Evolutionary conservation across 805 yeast species (phyloP).

Genomic region (Candida maesae): DNA sequence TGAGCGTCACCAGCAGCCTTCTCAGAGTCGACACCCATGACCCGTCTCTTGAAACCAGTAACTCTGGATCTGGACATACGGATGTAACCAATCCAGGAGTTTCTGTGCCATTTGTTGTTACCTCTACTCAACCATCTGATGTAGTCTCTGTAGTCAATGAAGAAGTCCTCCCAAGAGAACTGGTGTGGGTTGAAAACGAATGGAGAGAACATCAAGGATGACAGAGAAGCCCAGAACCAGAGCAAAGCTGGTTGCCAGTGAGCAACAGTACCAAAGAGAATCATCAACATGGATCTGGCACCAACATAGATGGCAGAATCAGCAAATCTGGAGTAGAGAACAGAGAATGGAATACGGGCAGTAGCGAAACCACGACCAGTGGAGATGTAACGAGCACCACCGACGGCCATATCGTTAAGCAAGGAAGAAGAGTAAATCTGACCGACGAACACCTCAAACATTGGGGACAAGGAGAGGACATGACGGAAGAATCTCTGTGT

Average conservation of each 20-base stretch:
- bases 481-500: conserved; percentile 67
- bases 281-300: conserved; percentile 69
- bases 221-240: conserved; percentile 96
- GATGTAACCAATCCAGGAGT: conserved; percentile 83
- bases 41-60: conserved; percentile 76
- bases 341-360: conserved; percentile 71
- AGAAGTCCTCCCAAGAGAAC: conserved; percentile 93
- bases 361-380: conserved; percentile 89
- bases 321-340: conserved; percentile 72
- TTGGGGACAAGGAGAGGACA: conserved; percentile 66
- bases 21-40: conserved; percentile 74
- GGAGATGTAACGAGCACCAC: conserved; percentile 85
- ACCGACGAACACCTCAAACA: conserved; percentile 81
- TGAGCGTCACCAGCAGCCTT: conserved; percentile 79
- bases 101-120: conserved; percentile 83
- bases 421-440: conserved; percentile 73
- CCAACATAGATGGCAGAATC: conserved; percentile 83
- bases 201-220: conserved; percentile 88
- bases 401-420: conserved; percentile 67
- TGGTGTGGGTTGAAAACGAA: conserved; percentile 97
- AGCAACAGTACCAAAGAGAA: conserved; percentile 68
- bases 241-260: conserved; percentile 91
- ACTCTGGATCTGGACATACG: conserved; percentile 80
- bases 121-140: conserved; percentile 91
- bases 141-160: conserved; percentile 92